phyloP scores from a whole-genome alignment of 371 early-diverging fungal species.

The Syncephalastrum racemosum region DNA sequence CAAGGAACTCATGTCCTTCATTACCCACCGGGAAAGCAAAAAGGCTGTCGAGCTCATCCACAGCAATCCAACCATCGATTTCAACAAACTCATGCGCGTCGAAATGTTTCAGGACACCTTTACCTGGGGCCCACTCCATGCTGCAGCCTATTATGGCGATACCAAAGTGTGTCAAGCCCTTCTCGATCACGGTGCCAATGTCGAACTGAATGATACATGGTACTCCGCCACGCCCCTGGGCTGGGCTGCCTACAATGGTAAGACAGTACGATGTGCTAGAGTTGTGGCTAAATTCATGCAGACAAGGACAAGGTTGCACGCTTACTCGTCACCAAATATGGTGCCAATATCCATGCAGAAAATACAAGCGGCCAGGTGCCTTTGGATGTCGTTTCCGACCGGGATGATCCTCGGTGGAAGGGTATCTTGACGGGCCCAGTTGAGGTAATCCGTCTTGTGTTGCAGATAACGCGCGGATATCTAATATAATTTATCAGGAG shows the following conservation, averaged over 20 bases:
- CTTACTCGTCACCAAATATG: constrained; percentile 63
- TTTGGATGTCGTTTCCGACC: constrained; percentile 68
- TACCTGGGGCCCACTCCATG: constrained; percentile 89
- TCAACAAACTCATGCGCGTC: constrained; percentile 54
- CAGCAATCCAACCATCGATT: constrained; percentile 37
- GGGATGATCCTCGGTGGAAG: constrained; percentile 61
- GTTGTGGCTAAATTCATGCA: neutral
- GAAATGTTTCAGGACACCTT: constrained; percentile 68
- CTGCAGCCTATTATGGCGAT: constrained; percentile 82
- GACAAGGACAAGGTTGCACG: constrained; percentile 46
- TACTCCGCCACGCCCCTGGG: constrained; percentile 82
- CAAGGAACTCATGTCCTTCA: constrained; percentile 31
- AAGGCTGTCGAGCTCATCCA: constrained; percentile 33
- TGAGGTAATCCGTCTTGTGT: neutral
- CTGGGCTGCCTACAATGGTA: constrained; percentile 90
- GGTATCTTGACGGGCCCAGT: constrained; percentile 31
- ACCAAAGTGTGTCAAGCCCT: constrained; percentile 64
- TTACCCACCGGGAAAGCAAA: constrained; percentile 30
- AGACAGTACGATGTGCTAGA: neutral
- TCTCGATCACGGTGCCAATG: constrained; percentile 71
- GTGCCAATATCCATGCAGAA: constrained; percentile 62
- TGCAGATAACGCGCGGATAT: neutral
- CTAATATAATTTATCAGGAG: neutral
- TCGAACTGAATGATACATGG: constrained; percentile 86
- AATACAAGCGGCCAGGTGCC: constrained; percentile 75